phyloP scores from a whole-genome alignment of 2,329 filamentous ascomycete species.

The Alternaria panax region DNA sequence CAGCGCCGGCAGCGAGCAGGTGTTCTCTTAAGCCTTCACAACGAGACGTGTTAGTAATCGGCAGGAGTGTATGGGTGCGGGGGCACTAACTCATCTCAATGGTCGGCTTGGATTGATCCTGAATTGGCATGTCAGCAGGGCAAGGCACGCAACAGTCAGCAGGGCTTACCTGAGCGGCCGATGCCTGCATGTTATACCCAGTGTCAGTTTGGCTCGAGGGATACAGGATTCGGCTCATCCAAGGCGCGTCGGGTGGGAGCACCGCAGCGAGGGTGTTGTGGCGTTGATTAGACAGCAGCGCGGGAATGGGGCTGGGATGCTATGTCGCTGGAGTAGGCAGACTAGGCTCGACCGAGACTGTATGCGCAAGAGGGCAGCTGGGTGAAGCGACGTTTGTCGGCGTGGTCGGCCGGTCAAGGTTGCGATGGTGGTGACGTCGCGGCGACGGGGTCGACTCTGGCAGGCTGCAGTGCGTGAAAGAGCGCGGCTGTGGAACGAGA shows the following conservation, averaged over 20 bases:
- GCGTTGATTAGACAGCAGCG: slow-evolving; percentile 17
- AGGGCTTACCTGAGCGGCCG: slow-evolving; percentile 63
- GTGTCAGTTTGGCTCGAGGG: slow-evolving; percentile 44
- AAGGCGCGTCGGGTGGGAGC: slow-evolving; percentile 10
- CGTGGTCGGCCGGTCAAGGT: background rate
- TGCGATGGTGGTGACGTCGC: slow-evolving; percentile 19
- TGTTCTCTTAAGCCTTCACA: slow-evolving; percentile 68
- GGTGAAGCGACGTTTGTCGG: background rate
- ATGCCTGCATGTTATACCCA: slow-evolving; percentile 48
- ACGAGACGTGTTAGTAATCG: slow-evolving; percentile 44
- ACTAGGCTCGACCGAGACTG: background rate
- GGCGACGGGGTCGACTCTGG: slow-evolving; percentile 6
- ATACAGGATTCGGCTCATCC: slow-evolving; percentile 42
- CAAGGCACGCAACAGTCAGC: slow-evolving; percentile 24
- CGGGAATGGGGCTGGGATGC: slow-evolving; percentile 1
- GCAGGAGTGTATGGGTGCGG: slow-evolving; percentile 12
- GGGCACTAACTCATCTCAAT: slow-evolving; percentile 54
- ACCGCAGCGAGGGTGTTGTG: slow-evolving; percentile 8
- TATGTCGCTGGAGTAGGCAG: background rate
- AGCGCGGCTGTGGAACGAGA: slow-evolving; percentile 5
- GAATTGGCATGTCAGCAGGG: slow-evolving; percentile 37
- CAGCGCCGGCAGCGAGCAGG: slow-evolving; percentile 63
- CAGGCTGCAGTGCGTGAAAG: slow-evolving; percentile 13
- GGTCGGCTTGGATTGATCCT: slow-evolving; percentile 48
- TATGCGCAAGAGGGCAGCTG: background rate